Conservation (phyloP, 1,284 basidiomycete genomes). For the Puccinia triticina region DNA sequence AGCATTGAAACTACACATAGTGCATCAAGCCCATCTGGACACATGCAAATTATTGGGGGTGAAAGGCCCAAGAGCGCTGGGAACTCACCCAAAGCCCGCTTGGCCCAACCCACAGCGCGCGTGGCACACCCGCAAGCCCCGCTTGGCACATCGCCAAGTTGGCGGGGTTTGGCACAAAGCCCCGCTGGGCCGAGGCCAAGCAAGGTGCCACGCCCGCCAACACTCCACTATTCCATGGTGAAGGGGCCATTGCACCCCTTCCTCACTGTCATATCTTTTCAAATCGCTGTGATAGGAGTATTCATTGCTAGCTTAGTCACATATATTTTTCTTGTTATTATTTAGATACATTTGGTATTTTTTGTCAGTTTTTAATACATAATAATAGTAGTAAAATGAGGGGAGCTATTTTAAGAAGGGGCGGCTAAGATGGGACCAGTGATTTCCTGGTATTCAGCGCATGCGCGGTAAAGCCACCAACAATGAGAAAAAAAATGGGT, state of each 20-base stretch:
- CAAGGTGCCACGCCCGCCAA: background rate
- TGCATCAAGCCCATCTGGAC: no score
- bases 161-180: background rate
- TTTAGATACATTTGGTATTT: background rate
- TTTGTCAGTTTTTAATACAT: no score
- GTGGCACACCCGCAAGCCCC: no score
- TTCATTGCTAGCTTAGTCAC: no score
- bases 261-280: background rate
- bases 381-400: background rate
- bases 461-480: background rate
- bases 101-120: no score
- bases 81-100: no score
- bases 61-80: no score
- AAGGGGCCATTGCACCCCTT: background rate
- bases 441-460: background rate
- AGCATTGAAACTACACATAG: no score
- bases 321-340: conserved; percentile 19
- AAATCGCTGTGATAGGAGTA: background rate
- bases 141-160: no score
- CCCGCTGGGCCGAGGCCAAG: background rate
- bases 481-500: background rate
- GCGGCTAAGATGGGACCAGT: conserved; percentile 1
- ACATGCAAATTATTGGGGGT: no score
- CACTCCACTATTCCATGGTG: background rate
- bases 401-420: background rate